phyloP scores from a whole-genome alignment of 2,329 filamentous ascomycete species.

The Fusarium sp. region DNA sequence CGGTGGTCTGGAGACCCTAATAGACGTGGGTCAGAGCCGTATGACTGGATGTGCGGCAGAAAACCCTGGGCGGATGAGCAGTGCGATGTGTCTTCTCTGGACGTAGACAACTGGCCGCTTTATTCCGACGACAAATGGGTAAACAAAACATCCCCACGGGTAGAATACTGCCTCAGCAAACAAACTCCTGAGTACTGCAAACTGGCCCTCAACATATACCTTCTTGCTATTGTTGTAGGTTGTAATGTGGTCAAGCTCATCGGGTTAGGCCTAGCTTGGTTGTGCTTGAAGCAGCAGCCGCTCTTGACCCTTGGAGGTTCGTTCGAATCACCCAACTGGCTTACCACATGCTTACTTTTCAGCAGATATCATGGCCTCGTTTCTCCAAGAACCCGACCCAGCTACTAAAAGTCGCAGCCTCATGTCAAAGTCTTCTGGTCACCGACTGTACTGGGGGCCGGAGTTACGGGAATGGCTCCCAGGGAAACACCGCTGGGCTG shows the following conservation, averaged over 20 bases:
- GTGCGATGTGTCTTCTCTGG: not conserved
- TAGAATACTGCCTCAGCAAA: not conserved
- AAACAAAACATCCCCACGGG: not conserved
- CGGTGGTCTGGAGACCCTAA: not conserved
- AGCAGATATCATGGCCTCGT: not conserved
- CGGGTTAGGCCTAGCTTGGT: not conserved
- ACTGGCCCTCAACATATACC: not conserved
- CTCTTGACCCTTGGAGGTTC: constrained; percentile 6
- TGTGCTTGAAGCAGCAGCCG: not conserved
- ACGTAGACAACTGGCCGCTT: not conserved
- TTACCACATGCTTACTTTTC: not conserved
- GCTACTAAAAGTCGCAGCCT: not conserved
- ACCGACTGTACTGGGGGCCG: not conserved
- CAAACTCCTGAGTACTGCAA: not conserved
- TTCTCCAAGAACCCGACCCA: not conserved
- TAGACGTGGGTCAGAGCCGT: not conserved
- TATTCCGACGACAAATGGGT: not conserved
- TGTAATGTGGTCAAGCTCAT: not conserved
- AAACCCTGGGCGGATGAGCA: not conserved
- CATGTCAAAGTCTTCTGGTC: not conserved
- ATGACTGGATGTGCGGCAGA: not conserved
- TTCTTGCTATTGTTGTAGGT: not conserved
- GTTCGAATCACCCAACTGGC: not conserved
- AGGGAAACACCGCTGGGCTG: not conserved
- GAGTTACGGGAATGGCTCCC: not conserved